Percentiles rank a stretch among this genome's conserved stretches.
These are phyloP conservation scores for Fusarium succisae DNA, from an alignment of 2,329 filamentous ascomycete genomes.

Conservation along the genomic window DNA sequence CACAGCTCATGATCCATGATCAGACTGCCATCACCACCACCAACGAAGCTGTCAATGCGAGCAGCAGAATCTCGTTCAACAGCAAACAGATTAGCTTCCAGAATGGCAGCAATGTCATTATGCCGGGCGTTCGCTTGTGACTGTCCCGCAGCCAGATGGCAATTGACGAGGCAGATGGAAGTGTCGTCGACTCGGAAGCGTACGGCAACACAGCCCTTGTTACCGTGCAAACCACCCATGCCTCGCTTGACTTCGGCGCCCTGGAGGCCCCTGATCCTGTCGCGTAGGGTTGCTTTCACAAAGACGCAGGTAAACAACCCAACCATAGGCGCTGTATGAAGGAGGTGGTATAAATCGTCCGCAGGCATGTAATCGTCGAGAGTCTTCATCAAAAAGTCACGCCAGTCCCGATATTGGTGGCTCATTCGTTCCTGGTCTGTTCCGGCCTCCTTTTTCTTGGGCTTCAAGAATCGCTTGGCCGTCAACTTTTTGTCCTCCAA, in stretches of 20 bases:
- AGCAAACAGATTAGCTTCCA: constrained; percentile 82
- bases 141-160: constrained; percentile 94
- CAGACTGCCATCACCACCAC: constrained; percentile 94
- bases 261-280: constrained; percentile 79
- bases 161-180: constrained; percentile 96
- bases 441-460: constrained; percentile 84
- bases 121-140: constrained; percentile 90
- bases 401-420: constrained; percentile 96
- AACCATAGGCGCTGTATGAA: constrained; percentile 88
- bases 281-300: constrained; percentile 81
- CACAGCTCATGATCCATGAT: constrained; percentile 98
- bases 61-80: constrained; percentile 72
- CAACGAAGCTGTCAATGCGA: constrained; percentile 81
- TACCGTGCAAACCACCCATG: constrained; percentile 94
- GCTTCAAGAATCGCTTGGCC: constrained; percentile 93
- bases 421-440: constrained; percentile 92
- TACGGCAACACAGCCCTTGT: constrained; percentile 92
- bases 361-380: constrained; percentile 85
- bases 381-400: constrained; percentile 84
- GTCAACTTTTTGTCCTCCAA: constrained; percentile 97
- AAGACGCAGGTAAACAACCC: constrained; percentile 97
- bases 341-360: constrained; percentile 80
- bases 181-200: constrained; percentile 95
- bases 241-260: constrained; percentile 91
- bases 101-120: constrained; percentile 88